Conservation (phyloP, 1,139 yeast species). For the Hyphopichia burtonii region DNA sequence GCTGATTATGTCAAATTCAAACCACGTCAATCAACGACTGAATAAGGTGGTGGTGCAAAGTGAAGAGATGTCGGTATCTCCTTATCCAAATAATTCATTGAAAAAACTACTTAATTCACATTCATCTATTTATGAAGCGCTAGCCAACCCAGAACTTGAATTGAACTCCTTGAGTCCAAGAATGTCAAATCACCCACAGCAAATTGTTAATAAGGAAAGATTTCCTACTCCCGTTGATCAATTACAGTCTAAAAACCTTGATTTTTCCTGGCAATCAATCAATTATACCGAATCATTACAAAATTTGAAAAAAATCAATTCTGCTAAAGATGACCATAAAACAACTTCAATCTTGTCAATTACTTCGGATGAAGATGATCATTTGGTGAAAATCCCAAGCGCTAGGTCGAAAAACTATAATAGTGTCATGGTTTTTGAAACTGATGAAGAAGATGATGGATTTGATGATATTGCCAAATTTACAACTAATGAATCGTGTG, state of each 20-base stretch:
- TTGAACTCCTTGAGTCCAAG: slow-evolving; percentile 6
- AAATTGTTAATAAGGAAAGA: slow-evolving; percentile 16
- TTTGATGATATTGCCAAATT: slow-evolving; percentile 9
- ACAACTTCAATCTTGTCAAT: slow-evolving; percentile 21
- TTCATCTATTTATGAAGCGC: slow-evolving; percentile 39
- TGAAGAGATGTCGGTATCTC: too few species aligned
- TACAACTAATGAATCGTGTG: slow-evolving; percentile 2
- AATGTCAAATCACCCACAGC: slow-evolving; percentile 5
- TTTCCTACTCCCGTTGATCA: slow-evolving; percentile 6
- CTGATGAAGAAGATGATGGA: slow-evolving; percentile 38
- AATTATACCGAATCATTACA: slow-evolving; percentile 3
- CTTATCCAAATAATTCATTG: not conserved
- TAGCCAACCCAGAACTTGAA: slow-evolving; percentile 45
- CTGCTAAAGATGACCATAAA: not conserved
- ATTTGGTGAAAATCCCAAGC: slow-evolving; percentile 14
- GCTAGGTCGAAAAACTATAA: slow-evolving; percentile 6
- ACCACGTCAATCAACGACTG: too few species aligned
- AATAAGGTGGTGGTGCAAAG: too few species aligned
- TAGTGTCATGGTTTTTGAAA: slow-evolving; percentile 40
- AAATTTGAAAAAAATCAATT: not conserved
- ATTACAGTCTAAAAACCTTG: too few species aligned
- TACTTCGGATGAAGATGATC: slow-evolving; percentile 25
- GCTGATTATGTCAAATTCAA: too few species aligned
- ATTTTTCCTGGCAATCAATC: slow-evolving; percentile 4
- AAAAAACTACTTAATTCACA: slow-evolving; percentile 32